These are phyloP conservation scores for Pseudogymnoascus pannorum DNA, from an alignment of 2,329 filamentous ascomycete genomes.

Conservation along the genomic window DNA sequence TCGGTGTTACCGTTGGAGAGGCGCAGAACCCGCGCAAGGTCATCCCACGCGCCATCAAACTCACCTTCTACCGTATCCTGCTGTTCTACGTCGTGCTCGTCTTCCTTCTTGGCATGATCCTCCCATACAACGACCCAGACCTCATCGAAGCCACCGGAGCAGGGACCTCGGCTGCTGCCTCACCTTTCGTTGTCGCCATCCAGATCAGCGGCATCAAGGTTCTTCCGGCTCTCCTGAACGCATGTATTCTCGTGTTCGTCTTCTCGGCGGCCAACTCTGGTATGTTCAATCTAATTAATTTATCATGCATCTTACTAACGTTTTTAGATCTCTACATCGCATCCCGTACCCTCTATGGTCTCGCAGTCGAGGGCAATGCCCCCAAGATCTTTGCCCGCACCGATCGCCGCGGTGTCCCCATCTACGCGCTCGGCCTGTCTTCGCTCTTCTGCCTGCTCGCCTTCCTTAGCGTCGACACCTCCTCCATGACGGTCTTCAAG, in stretches of 20 bases:
- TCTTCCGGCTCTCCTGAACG: constrained; percentile 62
- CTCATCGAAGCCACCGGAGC: constrained; percentile 37
- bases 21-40: constrained; percentile 56
- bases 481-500: constrained; percentile 56
- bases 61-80: constrained; percentile 55
- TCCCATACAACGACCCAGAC: constrained; percentile 56
- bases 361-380: constrained; percentile 60
- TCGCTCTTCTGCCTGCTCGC: constrained; percentile 55
- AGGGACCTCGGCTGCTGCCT: constrained; percentile 39
- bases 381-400: constrained; percentile 48
- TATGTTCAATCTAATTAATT: not conserved
- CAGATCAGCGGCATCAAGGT: constrained; percentile 54
- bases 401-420: constrained; percentile 50
- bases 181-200: constrained; percentile 51
- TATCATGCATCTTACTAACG: not conserved
- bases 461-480: constrained; percentile 55
- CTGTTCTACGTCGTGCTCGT: constrained; percentile 58
- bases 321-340: constrained; percentile 51
- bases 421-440: constrained; percentile 38
- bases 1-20: constrained; percentile 57
- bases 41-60: constrained; percentile 56
- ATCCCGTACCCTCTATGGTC: constrained; percentile 61
- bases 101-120: constrained; percentile 53
- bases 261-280: constrained; percentile 53
- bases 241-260: constrained; percentile 58